Evolutionary conservation across 768 basidiomycete species (phyloP).

Genomic region (Artomyces pyxidatus): DNA sequence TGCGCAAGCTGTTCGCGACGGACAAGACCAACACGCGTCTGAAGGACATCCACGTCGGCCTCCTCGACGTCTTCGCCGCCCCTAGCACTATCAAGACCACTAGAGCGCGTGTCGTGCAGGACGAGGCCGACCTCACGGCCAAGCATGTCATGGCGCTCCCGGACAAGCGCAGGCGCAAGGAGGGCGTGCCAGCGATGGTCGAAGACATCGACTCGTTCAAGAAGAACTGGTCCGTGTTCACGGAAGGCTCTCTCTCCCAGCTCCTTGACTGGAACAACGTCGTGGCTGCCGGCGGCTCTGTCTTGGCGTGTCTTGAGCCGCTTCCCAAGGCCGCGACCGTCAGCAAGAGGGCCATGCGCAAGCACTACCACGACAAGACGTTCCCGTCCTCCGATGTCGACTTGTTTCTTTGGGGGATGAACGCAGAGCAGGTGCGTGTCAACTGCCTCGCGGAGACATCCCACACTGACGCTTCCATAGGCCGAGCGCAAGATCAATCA

Average conservation of each 20-base stretch:
- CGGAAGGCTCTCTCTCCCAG: slow-evolving; percentile 53
- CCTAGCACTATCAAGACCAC: slow-evolving; percentile 41
- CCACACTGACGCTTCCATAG: slow-evolving; percentile 18
- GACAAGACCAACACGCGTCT: slow-evolving; percentile 40
- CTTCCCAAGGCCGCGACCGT: slow-evolving; percentile 38
- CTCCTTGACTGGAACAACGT: slow-evolving; percentile 56
- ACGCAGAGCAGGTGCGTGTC: slow-evolving; percentile 40
- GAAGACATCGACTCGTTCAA: slow-evolving; percentile 47
- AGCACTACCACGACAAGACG: slow-evolving; percentile 44
- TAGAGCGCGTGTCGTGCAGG: slow-evolving; percentile 38
- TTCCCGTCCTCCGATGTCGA: slow-evolving; percentile 60
- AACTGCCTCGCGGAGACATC: slow-evolving; percentile 6
- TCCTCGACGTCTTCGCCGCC: slow-evolving; percentile 51
- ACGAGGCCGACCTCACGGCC: slow-evolving; percentile 35
- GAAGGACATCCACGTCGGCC: slow-evolving; percentile 42
- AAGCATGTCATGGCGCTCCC: slow-evolving; percentile 50
- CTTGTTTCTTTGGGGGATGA: slow-evolving; percentile 54
- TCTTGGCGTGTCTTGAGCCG: slow-evolving; percentile 49
- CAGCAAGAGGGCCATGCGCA: slow-evolving; percentile 49
- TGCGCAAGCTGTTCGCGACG: slow-evolving; percentile 48
- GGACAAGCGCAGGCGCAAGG: slow-evolving; percentile 34
- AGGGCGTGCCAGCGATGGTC: slow-evolving; percentile 43
- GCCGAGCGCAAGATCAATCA: slow-evolving; percentile 51
- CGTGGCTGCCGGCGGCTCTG: slow-evolving; percentile 52
- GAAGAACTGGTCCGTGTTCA: slow-evolving; percentile 57